Conservation (phyloP, 2,329 filamentous ascomycete genomes). For the Colletotrichum tropicale region DNA sequence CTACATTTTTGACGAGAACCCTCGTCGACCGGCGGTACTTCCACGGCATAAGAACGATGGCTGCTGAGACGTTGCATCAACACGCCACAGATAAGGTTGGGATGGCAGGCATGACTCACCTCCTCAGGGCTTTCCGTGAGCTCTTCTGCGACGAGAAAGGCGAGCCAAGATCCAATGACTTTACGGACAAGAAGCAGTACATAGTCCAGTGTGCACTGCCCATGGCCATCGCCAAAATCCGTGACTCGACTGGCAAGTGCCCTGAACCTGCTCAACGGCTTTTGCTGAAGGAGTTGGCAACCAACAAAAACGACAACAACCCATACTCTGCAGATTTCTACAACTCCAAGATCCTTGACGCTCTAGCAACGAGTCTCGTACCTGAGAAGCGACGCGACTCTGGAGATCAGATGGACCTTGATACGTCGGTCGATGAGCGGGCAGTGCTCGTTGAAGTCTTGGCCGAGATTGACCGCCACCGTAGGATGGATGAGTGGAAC, state of each 20-base stretch:
- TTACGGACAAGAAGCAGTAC: constrained; percentile 85
- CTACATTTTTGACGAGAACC: constrained; percentile 88
- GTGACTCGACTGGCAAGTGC: constrained; percentile 76
- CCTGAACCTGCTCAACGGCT: constrained; percentile 82
- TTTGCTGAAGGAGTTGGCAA: constrained; percentile 85
- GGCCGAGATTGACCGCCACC: constrained; percentile 69
- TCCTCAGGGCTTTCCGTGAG: constrained; percentile 84
- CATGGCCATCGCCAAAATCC: constrained; percentile 77
- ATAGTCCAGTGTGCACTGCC: constrained; percentile 84
- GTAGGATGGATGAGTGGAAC: constrained; percentile 72
- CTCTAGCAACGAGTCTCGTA: constrained; percentile 63
- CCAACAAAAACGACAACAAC: constrained; percentile 95
- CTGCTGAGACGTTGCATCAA: constrained; percentile 77
- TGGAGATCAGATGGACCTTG: constrained; percentile 42
- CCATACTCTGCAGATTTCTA: constrained; percentile 89
- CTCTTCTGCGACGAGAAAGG: constrained; percentile 84
- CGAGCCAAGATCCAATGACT: constrained; percentile 89
- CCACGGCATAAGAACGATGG: constrained; percentile 87
- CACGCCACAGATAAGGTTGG: constrained; percentile 74
- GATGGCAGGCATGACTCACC: constrained; percentile 82
- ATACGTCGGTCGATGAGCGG: constrained; percentile 40
- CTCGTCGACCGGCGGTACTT: constrained; percentile 93
- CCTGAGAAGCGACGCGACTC: constrained; percentile 42
- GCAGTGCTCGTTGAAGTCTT: constrained; percentile 58
- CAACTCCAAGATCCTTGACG: constrained; percentile 76